Evolutionary conservation across 345 rosid species (phyloP), one percentile per base, ranked within the genome.

Genomic region (Physaria fendleri): DNA sequence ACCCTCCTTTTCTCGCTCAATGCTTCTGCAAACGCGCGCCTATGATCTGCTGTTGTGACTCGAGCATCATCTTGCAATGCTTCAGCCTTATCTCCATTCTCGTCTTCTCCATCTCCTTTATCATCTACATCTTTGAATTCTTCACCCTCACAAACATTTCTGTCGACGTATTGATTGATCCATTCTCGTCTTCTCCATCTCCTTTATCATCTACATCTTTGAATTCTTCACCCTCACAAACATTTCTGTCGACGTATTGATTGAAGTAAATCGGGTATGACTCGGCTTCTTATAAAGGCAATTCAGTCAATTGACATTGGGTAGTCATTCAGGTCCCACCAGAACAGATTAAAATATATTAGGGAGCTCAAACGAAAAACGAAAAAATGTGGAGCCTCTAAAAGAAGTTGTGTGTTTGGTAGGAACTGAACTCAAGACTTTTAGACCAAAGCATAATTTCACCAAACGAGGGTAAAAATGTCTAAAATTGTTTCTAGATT

Each of bases 61-160:
- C 81, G 0, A 86, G 77, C 69, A 86, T 75, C 90, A 83, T 77
- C 81, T 83, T 78, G 41, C 73, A 81, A 51, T 78, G 84, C 72
- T 81, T 83, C 75, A 78, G 62, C 74, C 80, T 83, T 79, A 70
- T 78, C 62, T 81, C 84, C 87, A 86, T 86, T 58, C 81, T 66
- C 62, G 73, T 56, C 74, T 78, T 81, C 77, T 86, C 90, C 28
- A 80, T 78, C 71, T 83, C 89, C 65, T 64, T 78, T 68, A 81
- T 76, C 89, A 83, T 79, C 38, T 85, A 84, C 79, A 85, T 78
- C 80, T 85, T 86, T 72, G 77, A 77, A 74, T 74, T 77, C 81
- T 85, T 89, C 47, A 79, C 73, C 71, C 71, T 76, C 66, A 77
- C 76, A 76, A 81, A 86, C 72, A 67, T 70, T 51, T 79, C 79